Evolutionary conservation across 2,329 filamentous ascomycete genomes (phyloP), one percentile per base, ranked within the genome.

Genomic region (Trichothecium sympodiale): DNA sequence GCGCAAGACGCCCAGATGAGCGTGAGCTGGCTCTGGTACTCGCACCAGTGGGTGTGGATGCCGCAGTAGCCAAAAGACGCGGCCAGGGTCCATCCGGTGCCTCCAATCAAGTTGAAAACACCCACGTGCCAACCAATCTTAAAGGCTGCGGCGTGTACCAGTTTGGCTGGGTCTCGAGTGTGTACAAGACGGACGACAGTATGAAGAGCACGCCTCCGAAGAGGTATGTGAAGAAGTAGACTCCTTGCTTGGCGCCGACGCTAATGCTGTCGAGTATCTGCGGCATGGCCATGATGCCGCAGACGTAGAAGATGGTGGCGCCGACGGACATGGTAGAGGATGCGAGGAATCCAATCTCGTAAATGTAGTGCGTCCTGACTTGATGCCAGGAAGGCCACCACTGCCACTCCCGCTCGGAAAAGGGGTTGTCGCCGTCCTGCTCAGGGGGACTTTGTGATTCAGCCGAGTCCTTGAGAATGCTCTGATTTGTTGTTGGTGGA

Each of bases 111-210:
- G 46, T 80, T 81, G 72, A 74, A 80, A 8, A 67, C 51, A 1
- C 74, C 76, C 41, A 81, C 67, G 51, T 80, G 74, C 77, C 76
- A 81, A 3, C 77, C 77, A 3, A 81, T 59, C 2, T 71, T 57
- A 10, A 46, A 3, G 59, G 60, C 1, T 72, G 69, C 0, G 77
- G 76, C 9, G 59, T 54, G 44, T 70, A 80, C 76, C 77, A 82
- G 39, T 62, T 67, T 18, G 61, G 47, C 52, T 81, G 76, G 2
- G 73, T 78, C 52, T 81, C 77, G 13, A 80, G 48, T 62, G 79
- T 78, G 52, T 78, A 80, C 3, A 81, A 53, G 3, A 59, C 47
- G 15, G 64, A 61, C 4, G 61, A 75, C 18, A 77, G 44, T 40
- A 79, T 66, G 53, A 81, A 81, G 4, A 74, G 69, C 1, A 52